Evolutionary conservation across 495 filamentous ascomycete genomes (phyloP).

Genomic region (Podospora australis): DNA sequence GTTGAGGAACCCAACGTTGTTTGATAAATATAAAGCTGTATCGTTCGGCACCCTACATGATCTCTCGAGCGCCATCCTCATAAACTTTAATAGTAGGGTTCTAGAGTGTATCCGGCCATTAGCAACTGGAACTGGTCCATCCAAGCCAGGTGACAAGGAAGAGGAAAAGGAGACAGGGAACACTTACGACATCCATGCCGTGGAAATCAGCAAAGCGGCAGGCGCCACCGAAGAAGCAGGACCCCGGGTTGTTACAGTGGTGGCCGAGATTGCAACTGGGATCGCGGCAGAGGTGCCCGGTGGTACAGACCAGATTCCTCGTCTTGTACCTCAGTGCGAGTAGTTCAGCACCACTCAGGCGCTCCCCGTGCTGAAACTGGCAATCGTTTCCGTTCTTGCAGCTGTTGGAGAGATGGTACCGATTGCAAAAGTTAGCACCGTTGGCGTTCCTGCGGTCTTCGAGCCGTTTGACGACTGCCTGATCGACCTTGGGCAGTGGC

Average conservation of each 20-base stretch:
- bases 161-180: too few relatives aligned
- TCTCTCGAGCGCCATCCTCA: constrained; percentile 21
- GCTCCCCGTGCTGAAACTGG: constrained; percentile 27
- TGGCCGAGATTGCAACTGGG: constrained; percentile 29
- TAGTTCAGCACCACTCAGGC: constrained; percentile 19
- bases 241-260: constrained; percentile 21
- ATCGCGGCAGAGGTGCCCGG: constrained; percentile 19
- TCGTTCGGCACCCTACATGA: constrained; percentile 7
- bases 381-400: constrained; percentile 25
- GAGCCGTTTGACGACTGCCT: constrained; percentile 12
- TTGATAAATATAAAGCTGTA: too few relatives aligned
- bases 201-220: constrained; percentile 29
- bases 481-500: constrained; percentile 19
- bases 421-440: constrained; percentile 30
- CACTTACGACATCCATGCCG: constrained; percentile 31
- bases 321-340: constrained; percentile 21
- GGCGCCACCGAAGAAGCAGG: constrained; percentile 16
- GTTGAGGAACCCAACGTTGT: not conserved
- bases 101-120: too few relatives aligned
- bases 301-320: constrained; percentile 19
- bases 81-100: constrained; percentile 19
- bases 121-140: not conserved
- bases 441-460: constrained; percentile 20
- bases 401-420: constrained; percentile 23
- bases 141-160: not conserved